phyloP scores from a whole-genome alignment of 2,329 filamentous ascomycete genomes.

The Aspergillus jensenii region DNA sequence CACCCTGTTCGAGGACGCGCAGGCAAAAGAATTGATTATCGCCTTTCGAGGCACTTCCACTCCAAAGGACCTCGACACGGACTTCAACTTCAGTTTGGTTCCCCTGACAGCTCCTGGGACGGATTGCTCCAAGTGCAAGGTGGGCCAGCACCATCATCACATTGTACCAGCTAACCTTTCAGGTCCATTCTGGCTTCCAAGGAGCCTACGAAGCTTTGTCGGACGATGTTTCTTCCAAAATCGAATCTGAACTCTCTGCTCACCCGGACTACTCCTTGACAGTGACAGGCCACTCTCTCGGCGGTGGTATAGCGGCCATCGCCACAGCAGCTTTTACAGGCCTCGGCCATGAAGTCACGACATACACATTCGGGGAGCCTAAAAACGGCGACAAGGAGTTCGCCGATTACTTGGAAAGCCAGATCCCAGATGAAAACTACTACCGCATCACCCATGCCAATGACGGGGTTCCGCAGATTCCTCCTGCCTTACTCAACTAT shows the following conservation, averaged over 20 bases:
- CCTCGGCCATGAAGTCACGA: background rate
- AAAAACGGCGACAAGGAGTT: background rate
- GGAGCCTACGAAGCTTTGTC: background rate
- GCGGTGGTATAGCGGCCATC: background rate
- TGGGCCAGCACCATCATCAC: background rate
- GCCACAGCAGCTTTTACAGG: background rate
- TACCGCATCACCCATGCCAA: background rate
- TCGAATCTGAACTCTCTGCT: background rate
- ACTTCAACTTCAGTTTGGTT: background rate
- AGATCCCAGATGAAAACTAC: background rate
- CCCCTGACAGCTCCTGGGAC: background rate
- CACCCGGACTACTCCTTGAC: background rate
- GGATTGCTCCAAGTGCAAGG: background rate
- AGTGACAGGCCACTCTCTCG: background rate
- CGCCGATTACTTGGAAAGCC: background rate
- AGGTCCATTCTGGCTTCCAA: background rate
- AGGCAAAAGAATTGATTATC: background rate
- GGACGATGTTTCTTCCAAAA: background rate
- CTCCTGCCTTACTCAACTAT: background rate
- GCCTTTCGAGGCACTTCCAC: background rate
- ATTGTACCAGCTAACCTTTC: background rate
- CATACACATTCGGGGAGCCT: background rate
- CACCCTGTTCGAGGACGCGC: background rate
- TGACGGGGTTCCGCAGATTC: background rate
- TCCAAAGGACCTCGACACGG: background rate